Conservation (phyloP, 495 filamentous ascomycete species). For the Neurospora sp. region DNA sequence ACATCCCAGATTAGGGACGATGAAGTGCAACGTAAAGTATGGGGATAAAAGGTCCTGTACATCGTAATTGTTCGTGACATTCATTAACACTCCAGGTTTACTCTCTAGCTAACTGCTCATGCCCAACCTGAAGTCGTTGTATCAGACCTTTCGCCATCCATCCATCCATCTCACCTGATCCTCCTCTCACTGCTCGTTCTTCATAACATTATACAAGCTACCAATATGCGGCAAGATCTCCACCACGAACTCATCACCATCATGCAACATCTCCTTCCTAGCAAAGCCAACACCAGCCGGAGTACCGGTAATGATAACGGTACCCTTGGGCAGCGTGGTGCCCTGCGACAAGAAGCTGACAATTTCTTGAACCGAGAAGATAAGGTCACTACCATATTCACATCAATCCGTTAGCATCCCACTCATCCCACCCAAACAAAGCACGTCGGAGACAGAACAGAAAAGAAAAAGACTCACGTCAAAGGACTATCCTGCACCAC, state of each 20-base stretch:
- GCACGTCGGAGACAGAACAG: not conserved
- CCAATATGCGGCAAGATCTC: slow-evolving; percentile 38
- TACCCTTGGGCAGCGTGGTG: slow-evolving; percentile 36
- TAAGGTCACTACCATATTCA: slow-evolving; percentile 26
- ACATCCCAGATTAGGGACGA: too few relatives aligned
- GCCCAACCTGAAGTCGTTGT: not conserved
- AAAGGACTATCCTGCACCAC: slow-evolving; percentile 39
- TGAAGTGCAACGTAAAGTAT: too few relatives aligned
- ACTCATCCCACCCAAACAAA: not conserved
- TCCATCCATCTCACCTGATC: not conserved
- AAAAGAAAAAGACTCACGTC: slow-evolving; percentile 26
- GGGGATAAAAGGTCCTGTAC: not conserved
- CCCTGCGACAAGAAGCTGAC: slow-evolving; percentile 40
- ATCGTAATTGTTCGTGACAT: not conserved
- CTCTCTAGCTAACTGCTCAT: not conserved
- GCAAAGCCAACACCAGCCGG: slow-evolving; percentile 38
- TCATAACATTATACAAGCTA: slow-evolving; percentile 33
- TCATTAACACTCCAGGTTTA: not conserved
- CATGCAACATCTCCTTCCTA: slow-evolving; percentile 32
- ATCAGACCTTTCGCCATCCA: not conserved
- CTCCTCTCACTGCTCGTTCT: slow-evolving; percentile 29
- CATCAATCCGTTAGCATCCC: not conserved
- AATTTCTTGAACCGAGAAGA: slow-evolving; percentile 36
- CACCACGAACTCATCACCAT: slow-evolving; percentile 38
- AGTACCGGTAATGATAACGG: slow-evolving; percentile 39